Percentiles rank a stretch among this genome's conserved stretches.
phyloP scores from a whole-genome alignment of 78 protist species.

The Chrysochromulina tobinii region DNA sequence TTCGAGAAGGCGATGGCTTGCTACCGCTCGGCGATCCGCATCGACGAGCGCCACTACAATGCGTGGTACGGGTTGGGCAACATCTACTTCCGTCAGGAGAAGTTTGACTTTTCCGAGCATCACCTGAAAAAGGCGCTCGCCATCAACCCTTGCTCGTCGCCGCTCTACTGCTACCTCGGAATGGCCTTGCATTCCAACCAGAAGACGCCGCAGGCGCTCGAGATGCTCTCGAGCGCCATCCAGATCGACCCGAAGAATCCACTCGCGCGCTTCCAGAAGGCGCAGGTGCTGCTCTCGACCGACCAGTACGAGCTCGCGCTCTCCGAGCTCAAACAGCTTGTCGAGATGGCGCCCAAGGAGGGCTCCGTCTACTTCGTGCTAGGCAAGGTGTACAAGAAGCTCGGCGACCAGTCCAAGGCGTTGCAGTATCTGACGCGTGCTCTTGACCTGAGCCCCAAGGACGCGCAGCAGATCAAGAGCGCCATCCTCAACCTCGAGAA shows the following conservation, averaged over 20 bases:
- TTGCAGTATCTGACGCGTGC: not conserved
- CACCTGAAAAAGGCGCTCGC: constrained; percentile 75
- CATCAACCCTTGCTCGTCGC: constrained; percentile 75
- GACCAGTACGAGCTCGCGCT: constrained; percentile 1
- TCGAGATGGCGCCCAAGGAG: constrained; percentile 7
- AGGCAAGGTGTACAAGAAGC: constrained; percentile 19
- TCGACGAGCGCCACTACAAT: constrained; percentile 84
- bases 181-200: constrained; percentile 61
- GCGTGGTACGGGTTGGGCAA: constrained; percentile 69
- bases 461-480: constrained; percentile 22
- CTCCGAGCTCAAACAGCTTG: not conserved
- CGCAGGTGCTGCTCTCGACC: not conserved
- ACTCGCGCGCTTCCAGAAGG: constrained; percentile 40
- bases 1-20: constrained; percentile 64
- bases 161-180: constrained; percentile 80
- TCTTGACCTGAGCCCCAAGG: constrained; percentile 3
- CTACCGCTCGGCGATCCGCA: constrained; percentile 73
- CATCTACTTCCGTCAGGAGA: constrained; percentile 73
- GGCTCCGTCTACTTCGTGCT: not conserved
- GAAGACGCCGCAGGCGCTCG: not conserved
- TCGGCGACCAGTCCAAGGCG: not conserved
- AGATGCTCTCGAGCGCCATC: constrained; percentile 19
- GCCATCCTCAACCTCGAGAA: not conserved
- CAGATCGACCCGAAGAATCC: constrained; percentile 25
- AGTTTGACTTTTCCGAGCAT: constrained; percentile 75